Percentiles rank a stretch among this genome's conserved stretches.
Evolutionary conservation across 164 flowering plant genomes (phyloP).

Genomic region (Vitis amurensis): DNA sequence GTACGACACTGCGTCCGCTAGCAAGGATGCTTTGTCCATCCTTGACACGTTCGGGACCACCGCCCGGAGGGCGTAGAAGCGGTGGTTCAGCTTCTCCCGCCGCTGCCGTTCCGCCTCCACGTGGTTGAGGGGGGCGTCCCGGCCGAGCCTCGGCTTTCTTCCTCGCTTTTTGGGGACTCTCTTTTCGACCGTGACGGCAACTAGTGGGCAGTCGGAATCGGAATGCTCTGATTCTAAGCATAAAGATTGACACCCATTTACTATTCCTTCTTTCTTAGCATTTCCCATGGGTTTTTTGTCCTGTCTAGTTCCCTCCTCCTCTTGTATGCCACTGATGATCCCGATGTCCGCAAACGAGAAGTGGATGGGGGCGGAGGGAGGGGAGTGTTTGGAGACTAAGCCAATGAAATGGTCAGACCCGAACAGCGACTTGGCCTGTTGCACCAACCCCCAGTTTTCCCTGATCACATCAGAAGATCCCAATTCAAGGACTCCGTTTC

Average conservation of each 20-base stretch:
- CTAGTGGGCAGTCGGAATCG: conserved; percentile 28
- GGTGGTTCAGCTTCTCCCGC: conserved; percentile 83
- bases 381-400: conserved; percentile 9
- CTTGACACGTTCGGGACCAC: conserved; percentile 87
- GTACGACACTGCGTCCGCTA: conserved; percentile 76
- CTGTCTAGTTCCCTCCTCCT: conserved; percentile 12
- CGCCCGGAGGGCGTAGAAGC: conserved; percentile 78
- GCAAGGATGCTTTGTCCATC: conserved; percentile 87
- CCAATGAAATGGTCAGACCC: conserved; percentile 19
- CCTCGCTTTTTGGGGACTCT: conserved; percentile 58
- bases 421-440: conserved; percentile 45
- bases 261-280: conserved; percentile 8
- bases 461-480: conserved; percentile 48
- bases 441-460: conserved; percentile 45
- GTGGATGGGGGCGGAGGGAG: conserved; percentile 5
- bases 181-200: conserved; percentile 8
- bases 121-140: conserved; percentile 58
- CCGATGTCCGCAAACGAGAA: conserved; percentile 45
- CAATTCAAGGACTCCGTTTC: conserved; percentile 54
- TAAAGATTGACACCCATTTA: neutral
- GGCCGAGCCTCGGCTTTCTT: conserved; percentile 52
- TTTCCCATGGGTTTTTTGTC: neutral
- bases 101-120: conserved; percentile 90
- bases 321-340: conserved; percentile 17
- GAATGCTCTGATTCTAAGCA: conserved; percentile 51